Conservation (phyloP, 257 asterid species). For the Ophiorrhiza pumila region DNA sequence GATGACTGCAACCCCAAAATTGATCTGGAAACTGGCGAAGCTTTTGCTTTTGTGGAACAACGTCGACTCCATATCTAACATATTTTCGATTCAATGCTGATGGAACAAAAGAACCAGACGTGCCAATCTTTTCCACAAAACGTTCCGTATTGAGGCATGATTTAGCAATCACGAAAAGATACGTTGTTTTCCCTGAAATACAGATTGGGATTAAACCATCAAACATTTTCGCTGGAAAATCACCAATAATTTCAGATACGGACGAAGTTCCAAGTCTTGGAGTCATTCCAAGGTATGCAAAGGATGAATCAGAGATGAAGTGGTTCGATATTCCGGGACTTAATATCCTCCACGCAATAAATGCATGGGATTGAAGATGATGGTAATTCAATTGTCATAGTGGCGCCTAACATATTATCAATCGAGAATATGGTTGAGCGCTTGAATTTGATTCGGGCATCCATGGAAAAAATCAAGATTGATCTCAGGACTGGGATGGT, state of each 20-base stretch:
- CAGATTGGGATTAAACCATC: conserved; percentile 61
- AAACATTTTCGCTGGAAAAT: conserved; percentile 48
- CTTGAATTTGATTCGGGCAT: conserved; percentile 64
- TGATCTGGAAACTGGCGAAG: conserved; percentile 49
- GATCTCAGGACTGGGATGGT: conserved; percentile 48
- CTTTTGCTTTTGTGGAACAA: conserved; percentile 66
- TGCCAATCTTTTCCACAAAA: conserved; percentile 66
- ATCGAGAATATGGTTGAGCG: conserved; percentile 58
- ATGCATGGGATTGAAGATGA: conserved; percentile 83
- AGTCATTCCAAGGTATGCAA: conserved; percentile 55
- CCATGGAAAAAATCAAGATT: conserved; percentile 58
- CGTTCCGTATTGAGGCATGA: conserved; percentile 63
- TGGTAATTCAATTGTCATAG: conserved; percentile 53
- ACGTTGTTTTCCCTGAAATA: conserved; percentile 65
- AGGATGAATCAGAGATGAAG: conserved; percentile 55
- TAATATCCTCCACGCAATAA: conserved; percentile 49
- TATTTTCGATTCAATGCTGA: conserved; percentile 39
- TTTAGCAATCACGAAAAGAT: conserved; percentile 60
- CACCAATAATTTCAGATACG: conserved; percentile 48
- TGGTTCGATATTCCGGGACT: conserved; percentile 76
- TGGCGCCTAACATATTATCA: conserved; percentile 63
- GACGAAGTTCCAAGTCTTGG: conserved; percentile 65
- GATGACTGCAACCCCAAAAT: conserved; percentile 82
- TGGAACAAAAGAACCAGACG: conserved; percentile 56
- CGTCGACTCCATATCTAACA: conserved; percentile 59